These are phyloP conservation scores for Prunus fruticosa DNA, from an alignment of 306 rosid species.

Conservation along the genomic window DNA sequence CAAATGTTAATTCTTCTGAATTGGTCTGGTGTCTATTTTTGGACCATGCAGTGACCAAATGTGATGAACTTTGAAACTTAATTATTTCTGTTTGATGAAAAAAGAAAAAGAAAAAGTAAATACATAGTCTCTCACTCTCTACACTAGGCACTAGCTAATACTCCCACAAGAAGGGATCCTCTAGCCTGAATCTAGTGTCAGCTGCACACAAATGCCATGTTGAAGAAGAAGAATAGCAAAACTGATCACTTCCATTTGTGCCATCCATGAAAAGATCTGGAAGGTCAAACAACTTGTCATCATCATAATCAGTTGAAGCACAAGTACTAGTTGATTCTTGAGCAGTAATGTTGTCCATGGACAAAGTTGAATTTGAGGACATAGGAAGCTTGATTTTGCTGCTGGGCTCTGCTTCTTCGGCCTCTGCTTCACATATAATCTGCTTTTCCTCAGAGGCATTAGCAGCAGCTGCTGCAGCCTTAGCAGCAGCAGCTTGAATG, in stretches of 20 bases:
- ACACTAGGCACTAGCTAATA: conserved; percentile 19
- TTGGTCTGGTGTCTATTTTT: conserved; percentile 6
- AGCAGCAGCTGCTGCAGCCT: conserved; percentile 55
- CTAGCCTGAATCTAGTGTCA: conserved; percentile 49
- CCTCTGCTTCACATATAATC: neutral
- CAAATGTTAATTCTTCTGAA: conserved; percentile 1
- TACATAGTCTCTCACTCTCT: conserved; percentile 1
- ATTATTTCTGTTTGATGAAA: conserved; percentile 11
- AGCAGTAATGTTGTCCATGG: neutral
- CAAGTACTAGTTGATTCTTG: conserved; percentile 9
- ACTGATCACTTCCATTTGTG: conserved; percentile 26
- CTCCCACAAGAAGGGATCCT: conserved; percentile 70
- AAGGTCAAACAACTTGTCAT: conserved; percentile 70
- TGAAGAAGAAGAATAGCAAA: conserved; percentile 44
- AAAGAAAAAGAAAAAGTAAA: neutral
- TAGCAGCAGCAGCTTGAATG: conserved; percentile 81
- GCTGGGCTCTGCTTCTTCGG: conserved; percentile 25
- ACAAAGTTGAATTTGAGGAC: neutral
- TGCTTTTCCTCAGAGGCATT: conserved; percentile 31
- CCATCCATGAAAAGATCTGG: conserved; percentile 73
- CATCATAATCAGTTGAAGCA: conserved; percentile 34
- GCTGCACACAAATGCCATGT: conserved; percentile 64
- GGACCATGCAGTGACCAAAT: conserved; percentile 14
- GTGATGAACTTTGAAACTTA: neutral
- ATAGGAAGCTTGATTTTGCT: neutral